Conservation (phyloP, 441 rosid species). For the Viola pubescens region DNA sequence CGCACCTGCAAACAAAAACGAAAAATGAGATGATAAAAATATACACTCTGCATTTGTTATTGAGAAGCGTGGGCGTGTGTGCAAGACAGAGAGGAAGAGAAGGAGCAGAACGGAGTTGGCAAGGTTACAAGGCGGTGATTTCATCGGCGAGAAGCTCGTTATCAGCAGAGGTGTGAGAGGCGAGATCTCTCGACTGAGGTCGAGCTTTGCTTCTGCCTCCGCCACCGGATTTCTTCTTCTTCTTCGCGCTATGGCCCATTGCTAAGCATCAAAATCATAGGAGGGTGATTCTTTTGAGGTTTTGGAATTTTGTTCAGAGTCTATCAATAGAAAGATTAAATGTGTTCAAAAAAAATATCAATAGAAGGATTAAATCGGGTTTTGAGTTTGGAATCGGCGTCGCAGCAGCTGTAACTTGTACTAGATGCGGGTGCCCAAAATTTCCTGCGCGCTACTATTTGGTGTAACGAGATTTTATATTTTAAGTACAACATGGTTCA, state of each 20-base stretch:
- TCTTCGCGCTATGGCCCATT: slow-evolving; percentile 72
- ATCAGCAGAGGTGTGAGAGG: slow-evolving; percentile 42
- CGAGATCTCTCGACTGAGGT: slow-evolving; percentile 54
- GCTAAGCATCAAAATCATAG: not conserved
- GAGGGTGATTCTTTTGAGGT: slow-evolving; percentile 1
- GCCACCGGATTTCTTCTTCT: slow-evolving; percentile 54
- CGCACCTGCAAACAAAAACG: slow-evolving; percentile 30
- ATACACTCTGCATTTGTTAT: too few species aligned
- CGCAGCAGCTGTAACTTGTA: too few species aligned
- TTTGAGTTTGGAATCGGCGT: too few species aligned
- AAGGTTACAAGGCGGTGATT: slow-evolving; percentile 85
- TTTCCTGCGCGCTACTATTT: too few species aligned
- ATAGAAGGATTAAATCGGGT: too few species aligned
- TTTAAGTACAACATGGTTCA: too few species aligned
- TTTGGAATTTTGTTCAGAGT: too few species aligned
- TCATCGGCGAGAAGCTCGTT: slow-evolving; percentile 88
- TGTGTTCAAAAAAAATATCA: too few species aligned
- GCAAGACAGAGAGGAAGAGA: not conserved
- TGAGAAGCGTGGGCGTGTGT: too few species aligned
- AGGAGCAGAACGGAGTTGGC: not conserved
- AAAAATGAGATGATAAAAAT: not conserved
- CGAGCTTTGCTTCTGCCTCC: slow-evolving; percentile 64
- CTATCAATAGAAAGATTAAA: too few species aligned
- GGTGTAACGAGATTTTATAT: too few species aligned
- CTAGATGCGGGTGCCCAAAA: too few species aligned